These are phyloP conservation scores for Juglanconis sp. DNA, from an alignment of 2,329 filamentous ascomycete genomes.

Conservation along the genomic window DNA sequence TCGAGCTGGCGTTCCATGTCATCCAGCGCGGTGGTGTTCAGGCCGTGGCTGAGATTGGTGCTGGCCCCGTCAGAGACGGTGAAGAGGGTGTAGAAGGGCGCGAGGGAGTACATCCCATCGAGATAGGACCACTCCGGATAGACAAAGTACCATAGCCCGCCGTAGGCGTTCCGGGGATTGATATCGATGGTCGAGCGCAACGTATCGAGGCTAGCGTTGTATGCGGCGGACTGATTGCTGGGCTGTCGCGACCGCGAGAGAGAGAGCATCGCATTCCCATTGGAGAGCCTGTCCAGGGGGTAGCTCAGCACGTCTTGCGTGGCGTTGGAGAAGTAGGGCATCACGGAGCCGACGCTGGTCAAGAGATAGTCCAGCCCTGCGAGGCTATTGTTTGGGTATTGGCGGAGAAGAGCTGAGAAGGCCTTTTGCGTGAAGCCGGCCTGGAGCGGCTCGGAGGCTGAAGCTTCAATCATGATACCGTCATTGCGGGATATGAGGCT, in stretches of 20 bases:
- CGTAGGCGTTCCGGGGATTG: conserved; percentile 23
- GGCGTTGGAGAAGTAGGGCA: conserved; percentile 26
- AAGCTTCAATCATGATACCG: conserved; percentile 30
- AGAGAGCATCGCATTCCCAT: conserved; percentile 26
- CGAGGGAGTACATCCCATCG: conserved; percentile 46
- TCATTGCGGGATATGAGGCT: conserved; percentile 32
- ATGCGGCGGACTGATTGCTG: background rate
- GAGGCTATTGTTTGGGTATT: conserved; percentile 22
- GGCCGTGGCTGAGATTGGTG: background rate
- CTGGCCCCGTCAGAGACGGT: conserved; percentile 28
- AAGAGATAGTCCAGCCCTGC: conserved; percentile 22
- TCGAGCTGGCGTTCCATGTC: conserved; percentile 41
- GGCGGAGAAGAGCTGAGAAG: conserved; percentile 24
- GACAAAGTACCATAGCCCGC: conserved; percentile 30
- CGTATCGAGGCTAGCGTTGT: background rate
- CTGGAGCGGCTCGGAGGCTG: conserved; percentile 28
- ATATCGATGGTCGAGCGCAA: background rate
- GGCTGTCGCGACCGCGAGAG: conserved; percentile 3
- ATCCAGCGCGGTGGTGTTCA: conserved; percentile 28
- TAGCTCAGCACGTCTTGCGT: conserved; percentile 25
- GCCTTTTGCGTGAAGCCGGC: conserved; percentile 32
- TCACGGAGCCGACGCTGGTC: conserved; percentile 25
- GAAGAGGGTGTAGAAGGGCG: conserved; percentile 32
- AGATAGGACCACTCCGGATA: conserved; percentile 49
- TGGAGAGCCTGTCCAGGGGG: conserved; percentile 31